Conservation (phyloP, 495 filamentous ascomycete genomes). For the Lindgomyces ingoldianus region DNA sequence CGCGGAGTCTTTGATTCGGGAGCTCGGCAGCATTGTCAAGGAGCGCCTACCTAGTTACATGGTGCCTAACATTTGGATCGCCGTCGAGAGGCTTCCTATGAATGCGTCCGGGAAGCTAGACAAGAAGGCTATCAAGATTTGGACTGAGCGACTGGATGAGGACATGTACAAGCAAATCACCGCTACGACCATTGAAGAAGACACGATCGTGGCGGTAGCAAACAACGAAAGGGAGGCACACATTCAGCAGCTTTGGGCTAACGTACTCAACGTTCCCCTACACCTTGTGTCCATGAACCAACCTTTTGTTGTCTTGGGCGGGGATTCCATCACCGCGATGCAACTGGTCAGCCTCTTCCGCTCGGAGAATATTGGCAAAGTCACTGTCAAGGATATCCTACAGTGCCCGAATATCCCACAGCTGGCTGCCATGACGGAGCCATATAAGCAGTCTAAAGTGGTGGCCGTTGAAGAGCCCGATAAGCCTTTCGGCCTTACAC, state of each 20-base stretch:
- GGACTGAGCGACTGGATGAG: conserved; percentile 2
- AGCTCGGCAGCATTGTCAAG: conserved; percentile 8
- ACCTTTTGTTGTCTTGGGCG: conserved; percentile 22
- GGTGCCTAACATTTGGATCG: conserved; percentile 3
- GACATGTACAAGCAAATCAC: neutral
- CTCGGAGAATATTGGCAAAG: conserved; percentile 8
- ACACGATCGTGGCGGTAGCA: neutral
- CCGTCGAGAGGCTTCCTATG: conserved; percentile 10
- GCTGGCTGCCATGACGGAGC: conserved; percentile 6
- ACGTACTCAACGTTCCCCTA: conserved; percentile 4
- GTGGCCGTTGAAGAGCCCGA: conserved; percentile 12
- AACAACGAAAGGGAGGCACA: neutral
- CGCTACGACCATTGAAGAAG: neutral
- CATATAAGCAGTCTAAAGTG: neutral
- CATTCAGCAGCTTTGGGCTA: conserved; percentile 6
- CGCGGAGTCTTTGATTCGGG: no score
- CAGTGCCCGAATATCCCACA: conserved; percentile 17
- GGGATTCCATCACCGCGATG: conserved; percentile 18
- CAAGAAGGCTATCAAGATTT: conserved; percentile 7
- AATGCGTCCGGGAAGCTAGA: conserved; percentile 6
- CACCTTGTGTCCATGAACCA: no score
- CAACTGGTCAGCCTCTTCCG: conserved; percentile 16
- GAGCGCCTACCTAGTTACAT: conserved; percentile 15
- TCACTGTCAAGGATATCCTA: conserved; percentile 15
- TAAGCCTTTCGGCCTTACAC: conserved; percentile 14